Conservation (phyloP, 1,284 basidiomycete genomes). For the Boletus smithii region DNA sequence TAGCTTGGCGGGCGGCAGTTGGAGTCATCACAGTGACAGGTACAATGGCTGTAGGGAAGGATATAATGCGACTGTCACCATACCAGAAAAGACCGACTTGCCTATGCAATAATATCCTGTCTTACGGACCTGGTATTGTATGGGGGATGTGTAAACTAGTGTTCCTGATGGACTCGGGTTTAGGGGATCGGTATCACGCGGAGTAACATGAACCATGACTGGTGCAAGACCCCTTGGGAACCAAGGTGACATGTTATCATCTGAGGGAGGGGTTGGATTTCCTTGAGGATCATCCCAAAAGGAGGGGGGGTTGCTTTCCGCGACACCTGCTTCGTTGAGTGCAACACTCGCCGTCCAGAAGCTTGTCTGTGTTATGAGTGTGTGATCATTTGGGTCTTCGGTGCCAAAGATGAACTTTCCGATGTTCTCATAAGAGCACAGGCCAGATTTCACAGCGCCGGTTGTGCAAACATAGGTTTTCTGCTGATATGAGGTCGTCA, state of each 20-base stretch:
- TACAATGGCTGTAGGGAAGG: slow-evolving; percentile 59
- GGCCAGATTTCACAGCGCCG: slow-evolving; percentile 62
- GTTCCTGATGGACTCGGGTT: slow-evolving; percentile 50
- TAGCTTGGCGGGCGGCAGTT: slow-evolving; percentile 33
- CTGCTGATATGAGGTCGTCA: slow-evolving; percentile 45
- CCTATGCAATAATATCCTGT: slow-evolving; percentile 97
- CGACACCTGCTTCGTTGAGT: slow-evolving; percentile 38
- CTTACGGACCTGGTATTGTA: slow-evolving; percentile 79
- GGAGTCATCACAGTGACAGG: slow-evolving; percentile 69
- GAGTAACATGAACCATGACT: slow-evolving; percentile 7
- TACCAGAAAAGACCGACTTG: slow-evolving; percentile 38
- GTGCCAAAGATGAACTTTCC: slow-evolving; percentile 80
- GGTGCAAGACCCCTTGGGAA: slow-evolving; percentile 27
- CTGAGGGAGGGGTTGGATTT: slow-evolving; percentile 51
- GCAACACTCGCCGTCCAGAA: slow-evolving; percentile 75
- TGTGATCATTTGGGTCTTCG: slow-evolving; percentile 51
- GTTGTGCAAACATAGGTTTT: slow-evolving; percentile 91
- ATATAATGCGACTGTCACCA: slow-evolving; percentile 11
- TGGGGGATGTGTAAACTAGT: slow-evolving; percentile 56
- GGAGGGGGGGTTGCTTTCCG: slow-evolving; percentile 6
- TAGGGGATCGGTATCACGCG: slow-evolving; percentile 31
- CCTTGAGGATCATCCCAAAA: slow-evolving; percentile 62
- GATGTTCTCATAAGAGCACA: slow-evolving; percentile 67
- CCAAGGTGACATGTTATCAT: slow-evolving; percentile 48
- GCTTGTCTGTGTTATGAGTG: slow-evolving; percentile 63